These are phyloP conservation scores for Punctularia strigosozonata DNA, from an alignment of 768 basidiomycete genomes.

Conservation along the genomic window DNA sequence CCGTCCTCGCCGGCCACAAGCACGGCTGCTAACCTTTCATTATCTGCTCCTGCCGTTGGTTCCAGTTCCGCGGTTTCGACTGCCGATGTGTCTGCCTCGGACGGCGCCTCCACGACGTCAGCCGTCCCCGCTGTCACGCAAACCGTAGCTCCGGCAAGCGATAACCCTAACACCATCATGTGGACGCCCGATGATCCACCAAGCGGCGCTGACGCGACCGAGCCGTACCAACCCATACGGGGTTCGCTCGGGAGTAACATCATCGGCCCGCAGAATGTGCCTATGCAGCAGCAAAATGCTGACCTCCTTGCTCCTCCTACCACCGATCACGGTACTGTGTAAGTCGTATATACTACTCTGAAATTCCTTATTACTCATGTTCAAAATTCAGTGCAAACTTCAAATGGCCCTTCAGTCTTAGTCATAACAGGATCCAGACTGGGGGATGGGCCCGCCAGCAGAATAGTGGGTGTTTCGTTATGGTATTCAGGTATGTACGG, in stretches of 20 bases:
- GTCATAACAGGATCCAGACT: conserved; percentile 44
- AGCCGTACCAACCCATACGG: conserved; percentile 32
- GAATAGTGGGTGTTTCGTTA: conserved; percentile 27
- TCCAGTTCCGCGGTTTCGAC: too few relatives aligned
- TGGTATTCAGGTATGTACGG: neutral
- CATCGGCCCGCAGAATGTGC: conserved; percentile 46
- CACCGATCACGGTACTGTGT: conserved; percentile 47
- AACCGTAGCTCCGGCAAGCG: conserved; percentile 14
- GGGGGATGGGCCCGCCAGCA: conserved; percentile 63
- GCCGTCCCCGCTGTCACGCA: too few relatives aligned
- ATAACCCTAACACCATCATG: conserved; percentile 15
- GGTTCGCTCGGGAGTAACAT: conserved; percentile 31
- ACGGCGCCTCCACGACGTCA: too few relatives aligned
- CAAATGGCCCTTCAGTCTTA: conserved; percentile 56
- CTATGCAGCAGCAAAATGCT: conserved; percentile 43
- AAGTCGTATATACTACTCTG: conserved; percentile 8
- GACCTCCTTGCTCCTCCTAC: conserved; percentile 48
- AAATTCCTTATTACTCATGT: neutral
- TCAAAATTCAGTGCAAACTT: conserved; percentile 25
- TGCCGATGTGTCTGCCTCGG: too few relatives aligned
- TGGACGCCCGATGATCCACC: conserved; percentile 8
- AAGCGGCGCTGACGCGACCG: too few relatives aligned
- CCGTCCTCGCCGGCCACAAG: too few relatives aligned
- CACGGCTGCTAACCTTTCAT: too few relatives aligned
- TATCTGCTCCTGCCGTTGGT: too few relatives aligned